Percentiles rank a stretch among this genome's conserved stretches.
These are phyloP conservation scores for Metarhizium brunneum DNA, from an alignment of 2,329 filamentous ascomycete species.

Conservation along the genomic window DNA sequence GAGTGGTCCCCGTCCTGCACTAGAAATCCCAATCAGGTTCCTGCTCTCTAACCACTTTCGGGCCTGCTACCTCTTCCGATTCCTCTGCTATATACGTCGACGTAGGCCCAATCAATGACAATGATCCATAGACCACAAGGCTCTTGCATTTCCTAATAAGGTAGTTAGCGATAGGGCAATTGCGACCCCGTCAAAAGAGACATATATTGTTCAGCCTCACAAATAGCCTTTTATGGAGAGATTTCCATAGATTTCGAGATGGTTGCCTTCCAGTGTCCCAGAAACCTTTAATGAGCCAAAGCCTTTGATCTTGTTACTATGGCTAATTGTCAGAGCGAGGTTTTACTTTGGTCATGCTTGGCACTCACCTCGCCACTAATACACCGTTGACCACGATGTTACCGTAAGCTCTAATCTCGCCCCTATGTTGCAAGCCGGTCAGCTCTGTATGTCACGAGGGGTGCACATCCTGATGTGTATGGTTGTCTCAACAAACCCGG, in stretches of 20 bases:
- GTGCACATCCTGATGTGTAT: not conserved
- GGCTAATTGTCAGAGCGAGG: conserved; percentile 7
- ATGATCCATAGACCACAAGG: conserved; percentile 34
- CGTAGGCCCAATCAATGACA: conserved; percentile 35
- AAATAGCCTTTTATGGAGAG: conserved; percentile 34
- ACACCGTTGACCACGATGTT: conserved; percentile 33
- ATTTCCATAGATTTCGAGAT: conserved; percentile 38
- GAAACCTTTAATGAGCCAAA: conserved; percentile 36
- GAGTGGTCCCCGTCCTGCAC: not conserved
- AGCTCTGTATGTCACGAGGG: not conserved
- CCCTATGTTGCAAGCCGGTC: conserved; percentile 17
- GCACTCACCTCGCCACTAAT: conserved; percentile 25
- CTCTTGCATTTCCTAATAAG: conserved; percentile 29
- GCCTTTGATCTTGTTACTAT: conserved; percentile 35
- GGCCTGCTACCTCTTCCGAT: conserved; percentile 32
- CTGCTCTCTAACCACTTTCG: conserved; percentile 30
- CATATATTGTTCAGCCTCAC: conserved; percentile 18
- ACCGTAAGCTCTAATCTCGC: conserved; percentile 36
- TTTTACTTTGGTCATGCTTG: not conserved
- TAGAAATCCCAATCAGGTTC: conserved; percentile 31
- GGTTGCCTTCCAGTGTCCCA: conserved; percentile 31
- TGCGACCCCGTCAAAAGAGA: not conserved
- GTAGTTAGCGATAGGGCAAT: conserved; percentile 3
- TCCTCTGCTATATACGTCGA: conserved; percentile 35
- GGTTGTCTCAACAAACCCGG: not conserved